Conservation (phyloP, 192 early-diverging fungal genomes). For the Backusella mclennaniae region DNA sequence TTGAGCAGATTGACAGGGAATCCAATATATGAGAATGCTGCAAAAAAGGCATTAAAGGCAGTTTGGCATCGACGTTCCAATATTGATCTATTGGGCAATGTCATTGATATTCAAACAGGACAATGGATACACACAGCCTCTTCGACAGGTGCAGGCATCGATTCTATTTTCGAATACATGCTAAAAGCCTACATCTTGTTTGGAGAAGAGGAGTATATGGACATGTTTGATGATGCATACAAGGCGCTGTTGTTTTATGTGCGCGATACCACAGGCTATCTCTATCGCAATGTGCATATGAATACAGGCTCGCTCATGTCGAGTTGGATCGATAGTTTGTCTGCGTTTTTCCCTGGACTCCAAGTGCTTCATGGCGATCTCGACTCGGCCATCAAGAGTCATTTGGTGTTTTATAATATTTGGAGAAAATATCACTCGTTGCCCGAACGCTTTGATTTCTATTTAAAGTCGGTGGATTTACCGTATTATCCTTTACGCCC, state of each 20-base stretch:
- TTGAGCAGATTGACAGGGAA: constrained; percentile 84
- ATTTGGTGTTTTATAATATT: constrained; percentile 82
- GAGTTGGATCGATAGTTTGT: constrained; percentile 85
- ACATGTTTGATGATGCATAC: constrained; percentile 77
- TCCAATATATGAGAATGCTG: constrained; percentile 72
- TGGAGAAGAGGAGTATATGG: constrained; percentile 75
- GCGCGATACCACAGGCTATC: constrained; percentile 66
- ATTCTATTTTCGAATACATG: constrained; percentile 93
- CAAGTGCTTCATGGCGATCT: constrained; percentile 89
- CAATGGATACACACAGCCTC: constrained; percentile 73
- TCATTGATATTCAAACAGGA: constrained; percentile 66
- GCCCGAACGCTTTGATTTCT: constrained; percentile 88
- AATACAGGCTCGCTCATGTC: constrained; percentile 59
- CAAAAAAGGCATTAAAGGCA: constrained; percentile 64
- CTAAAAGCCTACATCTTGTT: constrained; percentile 88
- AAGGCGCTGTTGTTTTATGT: constrained; percentile 61
- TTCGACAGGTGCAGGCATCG: constrained; percentile 86
- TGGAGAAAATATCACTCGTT: constrained; percentile 85
- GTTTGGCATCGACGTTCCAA: constrained; percentile 79
- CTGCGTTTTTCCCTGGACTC: constrained; percentile 90
- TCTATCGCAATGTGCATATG: constrained; percentile 91
- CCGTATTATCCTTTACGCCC: constrained; percentile 84
- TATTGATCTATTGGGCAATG: constrained; percentile 81
- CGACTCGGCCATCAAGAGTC: constrained; percentile 76
- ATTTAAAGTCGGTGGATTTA: constrained; percentile 59